These are phyloP conservation scores for Globisporangium splendens DNA, from an alignment of 352 stramenopile genomes.

Conservation along the genomic window DNA sequence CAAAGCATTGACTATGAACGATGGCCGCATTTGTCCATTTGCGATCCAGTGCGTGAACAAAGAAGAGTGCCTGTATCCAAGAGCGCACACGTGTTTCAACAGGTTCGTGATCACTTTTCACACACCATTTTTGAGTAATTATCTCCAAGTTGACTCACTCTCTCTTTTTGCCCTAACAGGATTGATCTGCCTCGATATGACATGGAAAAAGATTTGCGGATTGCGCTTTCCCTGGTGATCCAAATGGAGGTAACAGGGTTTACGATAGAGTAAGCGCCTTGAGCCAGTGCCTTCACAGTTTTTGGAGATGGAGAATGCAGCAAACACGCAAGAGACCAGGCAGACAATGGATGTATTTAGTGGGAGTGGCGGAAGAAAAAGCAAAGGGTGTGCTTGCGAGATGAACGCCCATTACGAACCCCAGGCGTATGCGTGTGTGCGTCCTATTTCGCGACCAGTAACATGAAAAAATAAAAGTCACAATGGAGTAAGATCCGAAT, in stretches of 20 bases:
- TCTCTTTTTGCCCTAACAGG: constrained; percentile 23
- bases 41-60: constrained; percentile 81
- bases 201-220: constrained; percentile 71
- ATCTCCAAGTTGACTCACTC: neutral
- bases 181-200: constrained; percentile 79
- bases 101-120: constrained; percentile 26
- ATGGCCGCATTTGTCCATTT: constrained; percentile 84
- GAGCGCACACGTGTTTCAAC: constrained; percentile 86
- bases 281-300: too few species aligned
- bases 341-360: constrained; percentile 9
- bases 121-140: constrained; percentile 11
- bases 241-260: constrained; percentile 87
- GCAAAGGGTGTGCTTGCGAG: neutral
- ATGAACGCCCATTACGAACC: too few species aligned
- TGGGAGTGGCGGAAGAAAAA: neutral
- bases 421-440: too few species aligned
- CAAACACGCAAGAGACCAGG: neutral
- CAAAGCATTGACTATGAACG: constrained; percentile 87
- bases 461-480: too few species aligned
- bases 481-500: too few species aligned
- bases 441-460: too few species aligned
- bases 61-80: constrained; percentile 78
- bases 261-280: constrained; percentile 60
- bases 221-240: constrained; percentile 77
- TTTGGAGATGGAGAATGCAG: neutral